Percentiles rank a stretch among this genome's conserved stretches.
Conservation (phyloP, 345 rosid genomes). For the Bruguiera sexangula region DNA sequence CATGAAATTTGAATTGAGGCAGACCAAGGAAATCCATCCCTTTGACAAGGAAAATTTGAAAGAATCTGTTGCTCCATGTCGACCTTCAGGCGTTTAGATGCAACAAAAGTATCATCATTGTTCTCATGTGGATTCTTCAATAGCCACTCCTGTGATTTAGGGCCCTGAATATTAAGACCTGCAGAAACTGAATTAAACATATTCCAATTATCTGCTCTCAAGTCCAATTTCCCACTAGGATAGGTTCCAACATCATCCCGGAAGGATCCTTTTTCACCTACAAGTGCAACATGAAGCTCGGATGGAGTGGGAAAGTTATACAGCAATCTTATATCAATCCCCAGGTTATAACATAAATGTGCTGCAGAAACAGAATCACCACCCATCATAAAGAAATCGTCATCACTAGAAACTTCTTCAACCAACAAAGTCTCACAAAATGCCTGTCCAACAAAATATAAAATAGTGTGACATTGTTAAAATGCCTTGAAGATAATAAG, state of each 20-base stretch:
- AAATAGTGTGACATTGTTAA: neutral
- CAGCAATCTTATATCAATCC: slow-evolving; percentile 74
- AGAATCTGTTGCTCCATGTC: slow-evolving; percentile 25
- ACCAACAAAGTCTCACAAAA: slow-evolving; percentile 67
- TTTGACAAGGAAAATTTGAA: slow-evolving; percentile 18
- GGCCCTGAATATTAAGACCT: slow-evolving; percentile 20
- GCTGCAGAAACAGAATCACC: slow-evolving; percentile 93
- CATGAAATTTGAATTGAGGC: slow-evolving; percentile 32
- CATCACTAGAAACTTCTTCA: slow-evolving; percentile 60
- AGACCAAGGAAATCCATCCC: slow-evolving; percentile 38
- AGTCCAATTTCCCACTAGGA: slow-evolving; percentile 25
- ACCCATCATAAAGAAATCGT: slow-evolving; percentile 80
- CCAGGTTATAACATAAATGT: slow-evolving; percentile 70
- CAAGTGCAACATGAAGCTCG: slow-evolving; percentile 52
- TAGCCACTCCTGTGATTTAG: slow-evolving; percentile 20
- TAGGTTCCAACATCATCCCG: slow-evolving; percentile 26
- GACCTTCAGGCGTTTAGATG: slow-evolving; percentile 52
- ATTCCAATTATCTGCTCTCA: slow-evolving; percentile 28
- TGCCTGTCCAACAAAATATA: slow-evolving; percentile 44
- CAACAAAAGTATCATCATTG: slow-evolving; percentile 21
- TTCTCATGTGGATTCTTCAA: slow-evolving; percentile 20
- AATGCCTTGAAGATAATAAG: neutral
- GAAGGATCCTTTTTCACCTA: slow-evolving; percentile 33
- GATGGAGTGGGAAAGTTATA: slow-evolving; percentile 69
- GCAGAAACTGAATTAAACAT: slow-evolving; percentile 24